These are phyloP conservation scores for Xylariaceae sp. DNA, from an alignment of 2,329 filamentous ascomycete species.

Conservation along the genomic window DNA sequence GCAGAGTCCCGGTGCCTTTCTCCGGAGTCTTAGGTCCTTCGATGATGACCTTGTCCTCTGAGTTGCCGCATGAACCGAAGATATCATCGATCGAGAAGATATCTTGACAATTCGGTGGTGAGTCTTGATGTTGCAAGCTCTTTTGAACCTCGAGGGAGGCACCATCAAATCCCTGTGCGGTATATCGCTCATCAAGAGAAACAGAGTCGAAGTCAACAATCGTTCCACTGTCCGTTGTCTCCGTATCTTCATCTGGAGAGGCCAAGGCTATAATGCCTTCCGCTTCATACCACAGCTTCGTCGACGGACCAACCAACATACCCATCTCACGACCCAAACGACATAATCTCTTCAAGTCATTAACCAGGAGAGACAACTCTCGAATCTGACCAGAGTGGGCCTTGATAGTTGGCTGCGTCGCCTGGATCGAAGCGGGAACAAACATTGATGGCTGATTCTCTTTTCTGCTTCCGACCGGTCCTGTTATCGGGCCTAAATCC, in stretches of 20 bases:
- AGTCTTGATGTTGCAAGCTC: slow-evolving; percentile 41
- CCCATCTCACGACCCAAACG: slow-evolving; percentile 63
- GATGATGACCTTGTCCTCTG: slow-evolving; percentile 35
- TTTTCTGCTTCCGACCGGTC: slow-evolving; percentile 34
- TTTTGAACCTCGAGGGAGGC: slow-evolving; percentile 40
- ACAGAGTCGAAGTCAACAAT: slow-evolving; percentile 38
- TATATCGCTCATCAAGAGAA: slow-evolving; percentile 41
- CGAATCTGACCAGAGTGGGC: slow-evolving; percentile 79
- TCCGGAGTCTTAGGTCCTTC: slow-evolving; percentile 40
- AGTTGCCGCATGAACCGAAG: slow-evolving; percentile 49
- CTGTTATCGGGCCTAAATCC: slow-evolving; percentile 35
- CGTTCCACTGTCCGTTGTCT: slow-evolving; percentile 32
- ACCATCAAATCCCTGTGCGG: slow-evolving; percentile 46
- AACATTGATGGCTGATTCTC: slow-evolving; percentile 50
- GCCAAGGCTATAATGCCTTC: slow-evolving; percentile 85
- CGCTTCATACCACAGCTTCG: slow-evolving; percentile 69
- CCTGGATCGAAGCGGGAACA: slow-evolving; percentile 75
- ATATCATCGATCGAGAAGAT: slow-evolving; percentile 63
- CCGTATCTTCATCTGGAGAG: slow-evolving; percentile 56
- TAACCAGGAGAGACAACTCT: slow-evolving; percentile 74
- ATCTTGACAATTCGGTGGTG: slow-evolving; percentile 50
- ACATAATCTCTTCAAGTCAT: slow-evolving; percentile 74
- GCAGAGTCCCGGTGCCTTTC: slow-evolving; percentile 32
- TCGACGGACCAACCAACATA: slow-evolving; percentile 55
- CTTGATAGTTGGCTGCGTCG: slow-evolving; percentile 74